These are phyloP conservation scores for Taphrina deformans DNA, from an alignment of 1,139 yeast genomes.

Conservation along the genomic window DNA sequence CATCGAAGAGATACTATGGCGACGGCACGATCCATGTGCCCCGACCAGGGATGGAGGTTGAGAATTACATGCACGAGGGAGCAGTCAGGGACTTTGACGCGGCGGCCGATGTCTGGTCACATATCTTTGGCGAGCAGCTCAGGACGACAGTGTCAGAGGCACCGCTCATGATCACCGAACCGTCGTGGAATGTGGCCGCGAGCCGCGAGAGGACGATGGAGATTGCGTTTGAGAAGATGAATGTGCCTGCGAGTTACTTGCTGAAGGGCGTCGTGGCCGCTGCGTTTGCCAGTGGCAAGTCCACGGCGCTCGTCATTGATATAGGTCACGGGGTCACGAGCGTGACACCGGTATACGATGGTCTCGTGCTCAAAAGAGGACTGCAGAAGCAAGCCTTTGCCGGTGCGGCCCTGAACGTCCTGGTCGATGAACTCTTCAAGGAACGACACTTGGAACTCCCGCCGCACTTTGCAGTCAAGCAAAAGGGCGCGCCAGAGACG, in stretches of 20 bases:
- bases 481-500: constrained; percentile 42
- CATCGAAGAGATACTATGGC: constrained; percentile 40
- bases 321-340: constrained; percentile 81
- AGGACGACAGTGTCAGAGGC: constrained; percentile 62
- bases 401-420: constrained; percentile 45
- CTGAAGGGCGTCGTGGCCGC: constrained; percentile 87
- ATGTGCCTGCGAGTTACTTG: constrained; percentile 81
- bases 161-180: constrained; percentile 79
- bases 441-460: constrained; percentile 43
- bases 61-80: constrained; percentile 47
- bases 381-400: constrained; percentile 41
- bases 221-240: constrained; percentile 66
- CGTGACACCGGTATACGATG: constrained; percentile 92
- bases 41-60: constrained; percentile 44
- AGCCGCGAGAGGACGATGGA: constrained; percentile 76
- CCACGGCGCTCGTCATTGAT: constrained; percentile 90
- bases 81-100: constrained; percentile 52
- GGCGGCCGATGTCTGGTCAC: constrained; percentile 47
- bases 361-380: constrained; percentile 68
- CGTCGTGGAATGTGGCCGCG: constrained; percentile 73
- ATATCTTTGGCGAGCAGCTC: constrained; percentile 49
- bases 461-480: constrained; percentile 46
- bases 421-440: constrained; percentile 39
- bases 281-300: constrained; percentile 90
- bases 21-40: constrained; percentile 45